Conservation (phyloP, 2,329 filamentous ascomycete species). For the Sclerotinia trifoliorum region DNA sequence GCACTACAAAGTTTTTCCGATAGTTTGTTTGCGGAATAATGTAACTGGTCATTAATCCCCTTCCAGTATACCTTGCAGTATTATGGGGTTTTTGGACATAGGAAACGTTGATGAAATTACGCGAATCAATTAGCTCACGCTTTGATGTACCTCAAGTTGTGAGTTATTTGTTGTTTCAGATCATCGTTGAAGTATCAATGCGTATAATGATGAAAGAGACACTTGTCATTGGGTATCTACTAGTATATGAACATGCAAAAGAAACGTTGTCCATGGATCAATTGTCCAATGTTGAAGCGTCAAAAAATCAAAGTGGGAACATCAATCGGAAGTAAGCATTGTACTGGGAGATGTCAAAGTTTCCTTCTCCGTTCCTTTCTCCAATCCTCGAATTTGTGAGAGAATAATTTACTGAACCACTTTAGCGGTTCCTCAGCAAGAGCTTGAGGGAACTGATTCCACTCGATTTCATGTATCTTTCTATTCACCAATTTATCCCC, state of each 20-base stretch:
- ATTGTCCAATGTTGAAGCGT: not conserved
- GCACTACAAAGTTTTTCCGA: not conserved
- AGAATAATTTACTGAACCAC: slow-evolving; percentile 14
- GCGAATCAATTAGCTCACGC: slow-evolving; percentile 17
- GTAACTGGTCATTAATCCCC: not conserved
- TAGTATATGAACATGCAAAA: not conserved
- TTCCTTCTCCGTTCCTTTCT: not conserved
- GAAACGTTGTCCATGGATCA: not conserved
- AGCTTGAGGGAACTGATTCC: slow-evolving; percentile 29
- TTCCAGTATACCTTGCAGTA: not conserved
- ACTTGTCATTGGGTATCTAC: slow-evolving; percentile 8
- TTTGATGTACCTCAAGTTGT: slow-evolving; percentile 6
- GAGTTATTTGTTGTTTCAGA: slow-evolving; percentile 17
- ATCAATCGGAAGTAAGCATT: not conserved
- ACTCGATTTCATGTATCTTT: slow-evolving; percentile 51
- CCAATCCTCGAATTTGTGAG: not conserved
- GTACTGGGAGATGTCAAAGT: not conserved
- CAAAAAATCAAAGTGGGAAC: not conserved
- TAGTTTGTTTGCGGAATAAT: not conserved
- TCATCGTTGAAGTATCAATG: not conserved
- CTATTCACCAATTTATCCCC: slow-evolving; percentile 8
- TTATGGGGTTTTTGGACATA: not conserved
- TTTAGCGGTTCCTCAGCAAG: not conserved
- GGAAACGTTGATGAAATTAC: slow-evolving; percentile 8
- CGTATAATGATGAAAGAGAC: slow-evolving; percentile 3